Percentiles rank a stretch among this genome's conserved stretches.
These are phyloP conservation scores for Pascua sp. DNA, from an alignment of 1,284 basidiomycete species.

Conservation along the genomic window DNA sequence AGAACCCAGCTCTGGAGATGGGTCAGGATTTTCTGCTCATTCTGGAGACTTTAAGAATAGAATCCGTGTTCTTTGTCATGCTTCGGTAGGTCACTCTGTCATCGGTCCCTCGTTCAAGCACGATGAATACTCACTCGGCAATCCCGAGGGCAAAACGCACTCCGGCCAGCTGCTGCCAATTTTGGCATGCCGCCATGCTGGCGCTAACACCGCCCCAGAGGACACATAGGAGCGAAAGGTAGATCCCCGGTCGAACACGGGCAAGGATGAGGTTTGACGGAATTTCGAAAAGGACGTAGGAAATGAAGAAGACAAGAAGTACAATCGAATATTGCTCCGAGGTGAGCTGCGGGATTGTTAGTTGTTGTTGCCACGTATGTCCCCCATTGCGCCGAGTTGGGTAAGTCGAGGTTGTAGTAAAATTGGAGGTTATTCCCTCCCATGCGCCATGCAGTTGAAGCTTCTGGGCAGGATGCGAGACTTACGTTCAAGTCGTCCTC, in stretches of 20 bases:
- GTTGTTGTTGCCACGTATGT: no score
- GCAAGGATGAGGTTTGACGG: conserved; percentile 37
- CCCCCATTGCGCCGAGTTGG: no score
- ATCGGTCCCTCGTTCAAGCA: neutral
- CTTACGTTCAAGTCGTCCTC: conserved; percentile 30
- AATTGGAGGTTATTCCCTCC: no score
- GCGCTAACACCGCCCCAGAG: conserved; percentile 43
- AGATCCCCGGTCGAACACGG: conserved; percentile 39
- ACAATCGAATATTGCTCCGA: conserved; percentile 45
- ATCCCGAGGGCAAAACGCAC: conserved; percentile 34
- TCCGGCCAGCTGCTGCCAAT: conserved; percentile 37
- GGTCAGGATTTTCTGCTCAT: neutral
- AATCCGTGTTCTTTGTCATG: no score
- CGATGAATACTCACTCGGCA: conserved; percentile 16
- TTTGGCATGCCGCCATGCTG: conserved; percentile 35
- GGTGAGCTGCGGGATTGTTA: conserved; percentile 20
- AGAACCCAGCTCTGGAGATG: conserved; percentile 30
- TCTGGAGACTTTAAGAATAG: no score
- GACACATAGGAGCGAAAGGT: conserved; percentile 31
- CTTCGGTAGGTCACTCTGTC: neutral
- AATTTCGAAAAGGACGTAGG: conserved; percentile 37
- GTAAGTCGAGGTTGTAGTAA: no score
- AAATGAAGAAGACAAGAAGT: conserved; percentile 37
- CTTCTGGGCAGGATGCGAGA: no score
- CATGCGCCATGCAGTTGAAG: no score